Percentiles rank a stretch among this genome's conserved stretches.
Evolutionary conservation across 106 monocot genomes (phyloP).

Genomic region (Alisma plantagoaquatica): DNA sequence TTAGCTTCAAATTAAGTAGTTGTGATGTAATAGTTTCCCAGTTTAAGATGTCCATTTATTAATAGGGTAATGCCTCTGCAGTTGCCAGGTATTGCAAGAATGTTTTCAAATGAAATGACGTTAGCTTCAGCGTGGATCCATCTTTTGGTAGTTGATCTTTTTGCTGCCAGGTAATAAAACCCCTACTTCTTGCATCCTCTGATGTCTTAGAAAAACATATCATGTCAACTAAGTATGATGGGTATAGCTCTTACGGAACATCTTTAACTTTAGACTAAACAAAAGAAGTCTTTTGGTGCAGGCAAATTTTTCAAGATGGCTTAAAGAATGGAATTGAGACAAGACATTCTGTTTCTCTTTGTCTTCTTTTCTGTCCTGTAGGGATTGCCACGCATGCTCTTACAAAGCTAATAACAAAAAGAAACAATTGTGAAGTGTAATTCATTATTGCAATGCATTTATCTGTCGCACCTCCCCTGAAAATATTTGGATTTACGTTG

Average conservation of each 20-base stretch:
- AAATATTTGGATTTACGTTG: too few species aligned
- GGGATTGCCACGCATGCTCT: constrained; percentile 60
- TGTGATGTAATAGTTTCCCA: too few species aligned
- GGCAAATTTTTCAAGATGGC: constrained; percentile 88
- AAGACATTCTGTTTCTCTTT: constrained; percentile 72
- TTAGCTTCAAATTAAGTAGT: too few species aligned
- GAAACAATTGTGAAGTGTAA: constrained; percentile 26
- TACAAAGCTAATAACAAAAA: constrained; percentile 48
- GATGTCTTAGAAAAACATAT: background rate
- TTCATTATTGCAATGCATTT: too few species aligned
- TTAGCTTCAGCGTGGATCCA: constrained; percentile 47
- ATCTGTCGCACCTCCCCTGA: too few species aligned
- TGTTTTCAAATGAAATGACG: constrained; percentile 33
- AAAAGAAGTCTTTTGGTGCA: constrained; percentile 10
- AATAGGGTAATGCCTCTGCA: background rate
- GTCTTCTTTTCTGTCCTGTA: constrained; percentile 87
- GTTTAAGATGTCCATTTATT: background rate
- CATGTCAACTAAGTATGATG: background rate
- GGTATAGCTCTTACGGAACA: background rate
- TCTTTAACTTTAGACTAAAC: background rate
- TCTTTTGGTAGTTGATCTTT: constrained; percentile 30
- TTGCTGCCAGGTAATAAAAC: constrained; percentile 32
- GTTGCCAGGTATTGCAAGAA: constrained; percentile 26
- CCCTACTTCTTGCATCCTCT: background rate
- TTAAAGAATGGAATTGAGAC: constrained; percentile 72